Percentiles rank a stretch among this genome's conserved stretches.
Conservation (phyloP, 768 basidiomycete species). For the Russula sp. region DNA sequence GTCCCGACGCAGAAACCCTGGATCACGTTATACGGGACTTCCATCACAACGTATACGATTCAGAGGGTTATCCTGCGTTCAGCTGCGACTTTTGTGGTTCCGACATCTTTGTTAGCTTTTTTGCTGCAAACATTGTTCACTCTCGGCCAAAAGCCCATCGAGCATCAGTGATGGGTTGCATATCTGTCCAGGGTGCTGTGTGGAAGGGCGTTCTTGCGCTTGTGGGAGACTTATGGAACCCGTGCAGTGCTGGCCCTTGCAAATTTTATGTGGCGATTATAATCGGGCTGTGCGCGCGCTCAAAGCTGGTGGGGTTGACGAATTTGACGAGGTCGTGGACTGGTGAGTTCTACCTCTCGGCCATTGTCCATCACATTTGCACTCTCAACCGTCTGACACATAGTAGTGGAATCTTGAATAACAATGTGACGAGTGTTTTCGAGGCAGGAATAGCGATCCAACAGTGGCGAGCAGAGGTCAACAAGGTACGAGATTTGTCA, state of each 20-base stretch:
- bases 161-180: constrained; percentile 45
- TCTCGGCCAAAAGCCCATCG: constrained; percentile 21
- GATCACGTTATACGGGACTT: constrained; percentile 20
- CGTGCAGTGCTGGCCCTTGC: constrained; percentile 53
- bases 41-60: constrained; percentile 27
- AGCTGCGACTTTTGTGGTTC: constrained; percentile 77
- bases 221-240: constrained; percentile 58
- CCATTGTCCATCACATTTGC: no score
- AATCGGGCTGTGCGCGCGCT: constrained; percentile 40
- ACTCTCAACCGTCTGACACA: not conserved
- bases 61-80: constrained; percentile 33
- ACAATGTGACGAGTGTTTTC: constrained; percentile 18
- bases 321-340: constrained; percentile 4
- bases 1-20: constrained; percentile 25
- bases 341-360: constrained; percentile 9
- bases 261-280: constrained; percentile 45
- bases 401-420: not conserved
- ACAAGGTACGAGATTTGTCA: constrained; percentile 2
- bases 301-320: constrained; percentile 9
- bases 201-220: constrained; percentile 70
- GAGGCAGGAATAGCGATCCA: constrained; percentile 32
- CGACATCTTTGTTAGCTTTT: constrained; percentile 84
- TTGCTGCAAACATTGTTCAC: constrained; percentile 54
- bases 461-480: constrained; percentile 11
- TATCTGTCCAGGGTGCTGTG: constrained; percentile 70